A percentile compares a stretch with the other conserved stretches of the same genome.
Evolutionary conservation across 1,139 yeast genomes (phyloP).

Genomic region (Suhomyces kunorum): DNA sequence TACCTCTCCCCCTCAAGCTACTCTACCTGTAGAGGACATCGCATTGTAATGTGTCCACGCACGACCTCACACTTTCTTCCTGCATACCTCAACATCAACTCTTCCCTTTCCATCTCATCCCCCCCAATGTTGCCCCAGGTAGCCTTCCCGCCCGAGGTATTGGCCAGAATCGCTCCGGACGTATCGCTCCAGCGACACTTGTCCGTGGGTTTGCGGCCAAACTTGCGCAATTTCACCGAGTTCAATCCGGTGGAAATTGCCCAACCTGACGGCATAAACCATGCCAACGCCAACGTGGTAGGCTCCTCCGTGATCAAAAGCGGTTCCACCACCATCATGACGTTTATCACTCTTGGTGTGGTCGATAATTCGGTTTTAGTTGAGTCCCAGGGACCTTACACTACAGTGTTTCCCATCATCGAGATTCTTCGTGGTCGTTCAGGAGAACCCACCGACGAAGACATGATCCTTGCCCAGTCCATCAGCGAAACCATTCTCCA

Average conservation of each 20-base stretch:
- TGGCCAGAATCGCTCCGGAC: conserved; percentile 86
- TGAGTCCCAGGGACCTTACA: conserved; percentile 22
- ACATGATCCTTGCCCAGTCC: conserved; percentile 75
- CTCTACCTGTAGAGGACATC: too few relatives aligned
- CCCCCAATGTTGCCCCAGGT: conserved; percentile 34
- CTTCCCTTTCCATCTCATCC: conserved; percentile 9
- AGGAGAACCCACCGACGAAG: conserved; percentile 89
- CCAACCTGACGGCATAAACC: conserved; percentile 37
- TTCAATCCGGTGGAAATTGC: conserved; percentile 60
- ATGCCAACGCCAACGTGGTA: conserved; percentile 42
- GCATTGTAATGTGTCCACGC: too few relatives aligned
- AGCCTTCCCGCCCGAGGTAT: conserved; percentile 75
- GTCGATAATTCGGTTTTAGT: conserved; percentile 30
- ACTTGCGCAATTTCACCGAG: conserved; percentile 69
- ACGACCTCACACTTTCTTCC: background rate
- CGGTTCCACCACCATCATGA: conserved; percentile 76
- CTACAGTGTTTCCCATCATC: conserved; percentile 73
- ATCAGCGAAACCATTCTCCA: conserved; percentile 60
- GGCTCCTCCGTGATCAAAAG: conserved; percentile 74
- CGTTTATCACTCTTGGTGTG: conserved; percentile 74
- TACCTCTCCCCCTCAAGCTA: too few relatives aligned
- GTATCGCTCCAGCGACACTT: conserved; percentile 78
- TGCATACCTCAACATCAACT: background rate
- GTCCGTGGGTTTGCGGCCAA: conserved; percentile 70
- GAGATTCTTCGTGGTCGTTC: conserved; percentile 74